A percentile compares a stretch with the other conserved stretches of the same genome.
Conservation (phyloP, 192 early-diverging fungal species). For the Rhizophagus prolifer region DNA sequence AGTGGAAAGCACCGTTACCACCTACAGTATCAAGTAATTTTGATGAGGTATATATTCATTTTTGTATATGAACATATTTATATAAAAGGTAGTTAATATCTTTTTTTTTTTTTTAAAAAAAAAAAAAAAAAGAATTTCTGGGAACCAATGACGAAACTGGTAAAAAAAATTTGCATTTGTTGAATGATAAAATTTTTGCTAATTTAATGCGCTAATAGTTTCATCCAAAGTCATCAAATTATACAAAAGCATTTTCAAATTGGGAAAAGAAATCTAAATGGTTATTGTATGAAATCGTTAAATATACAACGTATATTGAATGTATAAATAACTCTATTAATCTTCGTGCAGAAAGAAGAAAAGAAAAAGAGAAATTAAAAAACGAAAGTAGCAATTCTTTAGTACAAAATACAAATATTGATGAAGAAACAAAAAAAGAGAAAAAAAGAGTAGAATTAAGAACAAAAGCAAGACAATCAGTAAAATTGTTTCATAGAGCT, state of each 20-base stretch:
- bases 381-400: neutral
- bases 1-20: slow-evolving; percentile 52
- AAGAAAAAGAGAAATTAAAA: slow-evolving; percentile 16
- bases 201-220: slow-evolving; percentile 46
- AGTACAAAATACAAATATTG: neutral
- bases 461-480: slow-evolving; percentile 5
- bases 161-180: neutral
- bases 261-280: slow-evolving; percentile 81
- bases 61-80: neutral
- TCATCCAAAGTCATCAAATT: slow-evolving; percentile 53
- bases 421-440: slow-evolving; percentile 24
- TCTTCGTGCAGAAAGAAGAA: slow-evolving; percentile 6
- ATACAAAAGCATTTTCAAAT: slow-evolving; percentile 68
- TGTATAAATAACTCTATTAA: slow-evolving; percentile 63
- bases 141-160: slow-evolving; percentile 47
- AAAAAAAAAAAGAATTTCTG: slow-evolving; percentile 54
- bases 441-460: slow-evolving; percentile 17
- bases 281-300: slow-evolving; percentile 79
- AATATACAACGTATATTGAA: slow-evolving; percentile 79
- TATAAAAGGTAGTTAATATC: neutral
- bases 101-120: neutral
- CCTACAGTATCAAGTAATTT: slow-evolving; percentile 43
- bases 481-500: slow-evolving; percentile 25
- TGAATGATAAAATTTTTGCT: neutral
- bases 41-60: slow-evolving; percentile 28